Base-by-base conservation (phyloP, 768 basidiomycete species). In the Suillus americanus region DNA sequence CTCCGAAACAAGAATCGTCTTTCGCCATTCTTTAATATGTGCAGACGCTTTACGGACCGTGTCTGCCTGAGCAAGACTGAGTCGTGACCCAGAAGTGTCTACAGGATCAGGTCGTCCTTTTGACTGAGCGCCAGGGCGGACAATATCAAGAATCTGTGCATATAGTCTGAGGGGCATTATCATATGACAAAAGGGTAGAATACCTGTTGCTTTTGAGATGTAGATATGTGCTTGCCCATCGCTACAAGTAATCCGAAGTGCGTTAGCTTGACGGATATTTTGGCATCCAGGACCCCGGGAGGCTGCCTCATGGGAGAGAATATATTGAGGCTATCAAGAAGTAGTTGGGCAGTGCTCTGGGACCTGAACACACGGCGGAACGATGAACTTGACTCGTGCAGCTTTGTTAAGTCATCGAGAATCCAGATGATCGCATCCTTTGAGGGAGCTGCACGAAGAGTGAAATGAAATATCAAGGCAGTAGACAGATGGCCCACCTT, bases 361-460 rank as follows among this genome's bases (percentile, higher is more conserved):
- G 89, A 91, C 68, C 82, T 86, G 77, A 94, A 94, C 1, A 89
- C 73, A 62, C 89, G 83, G 14, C 90, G 86, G 75, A 94, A 94
- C 0, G 86, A 84, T 0, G 82, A 71, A 66, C 83, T 86, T 0
- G 86, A 83, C 1, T 85, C 80, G 66, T 94, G 91, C 38, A 92
- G 78, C 38, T 84, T 81, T 66, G 93, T 86, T 57, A 94, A 73
- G 61, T 89, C 86, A 71, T 89, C 89, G 1, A 91, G 74, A 18
- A 95, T 71, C 25, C 60, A 67, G 6, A 74, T 68, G 5, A 68
- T 56, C 23, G 68, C 64, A n/a, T 13, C 37, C 28, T 63, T 64
- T 60, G 76, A 62, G 1, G 73, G 72, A 50, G 72, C 76, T 76
- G 46, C 9, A 30, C 8, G 33, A 59, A 41, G 18, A 28, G 25